Evolutionary conservation across 371 early-diverging fungal genomes (phyloP), one percentile per base, ranked within the genome.

Genomic region (Rhizopus arrhizus): DNA sequence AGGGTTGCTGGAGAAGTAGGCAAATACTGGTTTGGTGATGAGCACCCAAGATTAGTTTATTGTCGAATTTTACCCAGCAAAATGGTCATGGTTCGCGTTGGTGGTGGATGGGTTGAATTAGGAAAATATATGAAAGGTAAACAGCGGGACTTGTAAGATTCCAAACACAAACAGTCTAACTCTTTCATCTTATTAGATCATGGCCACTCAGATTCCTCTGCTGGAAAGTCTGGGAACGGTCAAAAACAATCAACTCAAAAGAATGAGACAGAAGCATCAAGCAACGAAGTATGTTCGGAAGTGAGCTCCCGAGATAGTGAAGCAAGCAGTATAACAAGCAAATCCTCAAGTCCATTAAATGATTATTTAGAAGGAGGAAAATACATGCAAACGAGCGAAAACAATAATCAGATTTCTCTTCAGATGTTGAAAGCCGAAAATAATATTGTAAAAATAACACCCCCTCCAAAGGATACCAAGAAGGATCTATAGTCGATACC

Each of bases 51-150:
- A 4, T 57, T 80, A 11, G 77, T 80, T 3, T 80, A 76, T 38
- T 80, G 80, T 32, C 86, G 90, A 45, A 83, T 90, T 43, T 70
- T 91, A 31, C 73, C 83, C 12, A 83, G 83, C 54, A 81, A 85
- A 16, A 74, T 85, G 68, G 90, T 91, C n/a, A 89, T 91, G 89
- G 90, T 91, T 34, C 84, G 91, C 28, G 87, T 91, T 31, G 91
- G 91, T 22, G 91, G 91, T 56, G 91, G 91, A 52, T 91, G 91
- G 91, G 78, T 74, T 15, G 88, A 88, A 58, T 64, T 88, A 35
- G 79, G 85, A 50, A 81, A 74, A 68, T 71, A 68, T 58, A 61
- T 69, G 58, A 69, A 69, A 55, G 69, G 69, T 68, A 58, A 22
- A 6, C 40, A 38, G 40, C 13, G 22, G 22, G 22, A 22, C 22